These are phyloP conservation scores for Kluyveromyces wickerhamii DNA, from an alignment of 805 yeast species.

Conservation along the genomic window DNA sequence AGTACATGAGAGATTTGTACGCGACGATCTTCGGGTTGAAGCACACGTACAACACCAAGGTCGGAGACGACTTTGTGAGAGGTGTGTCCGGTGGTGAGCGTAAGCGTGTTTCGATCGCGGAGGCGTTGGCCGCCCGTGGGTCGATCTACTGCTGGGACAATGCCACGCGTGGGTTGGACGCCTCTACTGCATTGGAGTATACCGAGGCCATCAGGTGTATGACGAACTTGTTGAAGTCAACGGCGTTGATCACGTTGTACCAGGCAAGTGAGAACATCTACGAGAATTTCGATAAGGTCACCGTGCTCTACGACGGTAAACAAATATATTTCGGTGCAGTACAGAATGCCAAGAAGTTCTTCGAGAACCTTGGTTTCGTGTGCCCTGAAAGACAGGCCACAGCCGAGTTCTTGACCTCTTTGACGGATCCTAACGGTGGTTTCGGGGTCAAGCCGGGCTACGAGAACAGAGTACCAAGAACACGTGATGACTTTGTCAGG, in stretches of 20 bases:
- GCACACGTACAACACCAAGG: conserved; percentile 47
- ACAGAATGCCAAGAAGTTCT: conserved; percentile 40
- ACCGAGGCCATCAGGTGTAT: conserved; percentile 49
- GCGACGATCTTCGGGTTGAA: conserved; percentile 44
- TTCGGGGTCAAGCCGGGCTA: conserved; percentile 33
- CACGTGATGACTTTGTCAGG: conserved; percentile 47
- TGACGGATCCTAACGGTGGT: conserved; percentile 49
- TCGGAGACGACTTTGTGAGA: conserved; percentile 49
- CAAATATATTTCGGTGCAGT: conserved; percentile 52
- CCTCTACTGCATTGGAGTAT: conserved; percentile 67
- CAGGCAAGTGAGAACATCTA: conserved; percentile 55
- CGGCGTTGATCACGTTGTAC: conserved; percentile 53
- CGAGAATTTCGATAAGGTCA: conserved; percentile 45
- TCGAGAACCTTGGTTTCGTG: conserved; percentile 46
- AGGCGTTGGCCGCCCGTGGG: conserved; percentile 53
- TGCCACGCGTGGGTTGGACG: conserved; percentile 70
- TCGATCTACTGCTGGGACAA: conserved; percentile 60
- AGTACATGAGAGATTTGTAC: conserved; percentile 32
- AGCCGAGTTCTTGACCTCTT: conserved; percentile 54
- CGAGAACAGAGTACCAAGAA: conserved; percentile 44
- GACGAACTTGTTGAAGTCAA: conserved; percentile 41
- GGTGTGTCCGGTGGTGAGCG: conserved; percentile 75
- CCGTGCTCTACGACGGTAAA: conserved; percentile 44
- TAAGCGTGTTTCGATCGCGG: conserved; percentile 68
- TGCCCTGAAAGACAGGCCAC: conserved; percentile 54